Evolutionary conservation across 345 rosid genomes (phyloP), one percentile per base, ranked within the genome.

Genomic region (Populus tremula): DNA sequence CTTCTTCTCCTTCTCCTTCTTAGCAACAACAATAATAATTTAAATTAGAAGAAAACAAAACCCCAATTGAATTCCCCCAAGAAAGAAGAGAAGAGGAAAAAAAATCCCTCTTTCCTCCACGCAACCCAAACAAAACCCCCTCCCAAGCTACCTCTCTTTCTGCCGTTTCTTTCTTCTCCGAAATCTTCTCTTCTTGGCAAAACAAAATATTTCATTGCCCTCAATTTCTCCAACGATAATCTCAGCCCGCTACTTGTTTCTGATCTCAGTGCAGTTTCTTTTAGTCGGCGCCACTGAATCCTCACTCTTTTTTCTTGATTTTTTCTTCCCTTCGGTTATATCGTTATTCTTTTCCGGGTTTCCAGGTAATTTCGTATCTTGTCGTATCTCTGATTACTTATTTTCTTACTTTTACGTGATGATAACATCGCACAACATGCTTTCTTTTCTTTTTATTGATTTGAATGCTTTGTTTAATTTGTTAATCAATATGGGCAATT

Each of bases 281-380:
- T 29, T 41, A 12, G 33, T 61, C 7, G 74, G 35, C 14, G 3
- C 43, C 27, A 14, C 59, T 18, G 10, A 54, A 77, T 56, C 25
- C 31, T 29, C 8, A 16, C 9, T 2, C 21, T 14, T 31, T 50
- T 17, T 35, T 59, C 43, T 61, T 23, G 50, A 61, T 38, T 59
- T 17, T 74, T 74, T 74, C 41, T 62, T 20, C 50, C 35, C 65
- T 9, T 67, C 17, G 36, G 36, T 20, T 20, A 31, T 23, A 35
- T 61, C 47, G 10, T 62, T 77, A 49, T 62, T 61, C 49, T 59
- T 16, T 25, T 38, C 49, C 70, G 70, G 49, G 67, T 54, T 69
- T 59, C 49, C 75, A 77, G 75, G 80, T 77, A 77, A 70, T 68
- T 76, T 68, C 73, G 41, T 70, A 50, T 53, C 1, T 45, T 36